phyloP scores from a whole-genome alignment of 208 protist genomes.

The Porcisia deanei region DNA sequence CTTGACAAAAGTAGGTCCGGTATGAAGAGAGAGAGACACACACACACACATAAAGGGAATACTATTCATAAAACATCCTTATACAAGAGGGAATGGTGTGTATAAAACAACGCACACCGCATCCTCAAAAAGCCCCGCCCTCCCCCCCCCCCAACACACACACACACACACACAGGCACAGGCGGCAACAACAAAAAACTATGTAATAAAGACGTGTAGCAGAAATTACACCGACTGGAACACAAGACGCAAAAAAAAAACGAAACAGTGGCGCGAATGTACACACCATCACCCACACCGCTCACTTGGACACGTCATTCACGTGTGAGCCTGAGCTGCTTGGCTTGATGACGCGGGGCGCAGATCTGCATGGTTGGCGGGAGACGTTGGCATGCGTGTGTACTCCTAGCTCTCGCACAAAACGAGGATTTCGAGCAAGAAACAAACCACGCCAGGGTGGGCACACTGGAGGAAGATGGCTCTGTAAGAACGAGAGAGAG shows the following conservation, averaged over 20 bases:
- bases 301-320: background rate
- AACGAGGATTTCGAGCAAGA: background rate
- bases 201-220: background rate
- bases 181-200: background rate
- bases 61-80: background rate
- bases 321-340: background rate
- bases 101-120: background rate
- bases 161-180: background rate
- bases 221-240: background rate
- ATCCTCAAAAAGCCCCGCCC: too few species aligned
- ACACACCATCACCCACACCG: background rate
- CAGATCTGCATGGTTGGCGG: background rate
- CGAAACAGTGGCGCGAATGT: background rate
- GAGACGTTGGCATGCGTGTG: background rate
- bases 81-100: background rate
- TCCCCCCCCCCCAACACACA: too few species aligned
- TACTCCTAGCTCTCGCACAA: slow-evolving; percentile 1
- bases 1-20: background rate
- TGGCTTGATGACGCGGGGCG: background rate
- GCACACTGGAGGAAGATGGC: background rate
- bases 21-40: background rate
- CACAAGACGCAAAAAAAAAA: background rate
- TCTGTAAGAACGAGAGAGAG: background rate
- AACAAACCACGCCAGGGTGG: background rate
- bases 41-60: background rate